These are phyloP conservation scores for Spergularia azorica DNA, from an alignment of 179 eudicot genomes.

Conservation along the genomic window DNA sequence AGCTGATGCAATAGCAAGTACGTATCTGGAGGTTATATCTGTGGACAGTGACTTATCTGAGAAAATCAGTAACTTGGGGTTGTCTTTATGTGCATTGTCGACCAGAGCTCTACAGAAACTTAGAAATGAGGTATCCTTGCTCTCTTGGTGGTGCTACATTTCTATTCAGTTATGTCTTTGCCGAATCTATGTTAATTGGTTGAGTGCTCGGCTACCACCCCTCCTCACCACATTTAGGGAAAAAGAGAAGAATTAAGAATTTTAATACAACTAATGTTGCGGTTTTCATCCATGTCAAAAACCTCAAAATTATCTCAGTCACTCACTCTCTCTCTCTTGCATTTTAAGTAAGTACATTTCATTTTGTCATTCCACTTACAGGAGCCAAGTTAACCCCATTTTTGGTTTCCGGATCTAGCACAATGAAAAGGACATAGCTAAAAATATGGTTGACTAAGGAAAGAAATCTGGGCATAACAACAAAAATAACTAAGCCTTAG, in stretches of 20 bases:
- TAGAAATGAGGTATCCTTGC: constrained; percentile 75
- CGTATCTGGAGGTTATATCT: constrained; percentile 88
- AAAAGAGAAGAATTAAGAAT: no score
- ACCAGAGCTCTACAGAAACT: constrained; percentile 89
- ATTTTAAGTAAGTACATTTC: not conserved
- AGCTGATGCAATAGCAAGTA: constrained; percentile 90
- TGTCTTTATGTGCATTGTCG: constrained; percentile 76
- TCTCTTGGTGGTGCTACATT: not conserved
- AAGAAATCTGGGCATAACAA: no score
- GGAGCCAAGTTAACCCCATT: no score
- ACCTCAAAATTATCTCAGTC: no score
- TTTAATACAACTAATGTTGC: not conserved
- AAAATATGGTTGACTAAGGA: no score
- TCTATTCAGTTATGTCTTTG: not conserved
- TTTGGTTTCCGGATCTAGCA: no score
- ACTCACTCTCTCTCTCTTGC: no score
- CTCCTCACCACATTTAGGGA: no score
- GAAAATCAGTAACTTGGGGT: constrained; percentile 65
- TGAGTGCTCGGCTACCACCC: no score
- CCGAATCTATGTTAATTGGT: not conserved
- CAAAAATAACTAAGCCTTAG: no score
- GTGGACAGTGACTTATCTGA: constrained; percentile 64
- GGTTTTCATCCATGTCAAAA: not conserved
- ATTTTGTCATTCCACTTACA: no score
- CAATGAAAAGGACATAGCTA: no score